Evolutionary conservation across 2,329 filamentous ascomycete genomes (phyloP), one percentile per base, ranked within the genome.

Genomic region (Trichoderma sp.): DNA sequence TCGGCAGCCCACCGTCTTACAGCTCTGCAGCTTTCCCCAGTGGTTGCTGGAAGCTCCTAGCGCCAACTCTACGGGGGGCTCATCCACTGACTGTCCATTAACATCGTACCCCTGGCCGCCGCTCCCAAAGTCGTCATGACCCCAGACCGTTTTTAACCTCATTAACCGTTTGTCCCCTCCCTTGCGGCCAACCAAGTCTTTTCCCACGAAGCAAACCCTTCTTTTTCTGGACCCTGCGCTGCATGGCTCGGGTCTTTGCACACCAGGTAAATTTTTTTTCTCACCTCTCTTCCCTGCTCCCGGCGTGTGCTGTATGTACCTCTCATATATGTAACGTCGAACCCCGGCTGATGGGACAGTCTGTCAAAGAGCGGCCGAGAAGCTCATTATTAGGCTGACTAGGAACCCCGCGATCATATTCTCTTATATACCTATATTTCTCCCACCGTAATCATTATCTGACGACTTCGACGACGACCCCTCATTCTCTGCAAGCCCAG

Each of bases 191-290:
- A 64, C 67, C 59, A 32, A 30, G 54, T 32, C 51, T 34, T 43
- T 43, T 55, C 37, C 32, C 37, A 32, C 34, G 43, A 63, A 63
- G 54, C 51, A 55, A 63, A 49, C 52, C 49, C 59, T 39, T 64
- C 54, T 58, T 63, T 68, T 69, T 59, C 46, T 66, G 51, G 66
- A 55, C 66, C 51, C 66, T 64, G 66, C 60, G 59, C 59, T 68
- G 58, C 66, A 68, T 63, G 59, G 59, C 49, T 68, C 51, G 32
- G 46, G 49, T 43, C 56, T 56, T 63, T 46, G 49, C 60, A 49
- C 60, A 64, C 60, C 49, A 65, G 61, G 61, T 65, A 64, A 51
- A 49, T 68, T 49, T 63, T 46, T 37, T 56, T 49, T 4, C 24
- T 21, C 11, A 4, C 16, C 32, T 39, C 32, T 18, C 37, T 13